A percentile compares a stretch with the other conserved stretches of the same genome.
These are phyloP conservation scores for Penicillium fimorum DNA, from an alignment of 495 filamentous ascomycete genomes.

Conservation along the genomic window DNA sequence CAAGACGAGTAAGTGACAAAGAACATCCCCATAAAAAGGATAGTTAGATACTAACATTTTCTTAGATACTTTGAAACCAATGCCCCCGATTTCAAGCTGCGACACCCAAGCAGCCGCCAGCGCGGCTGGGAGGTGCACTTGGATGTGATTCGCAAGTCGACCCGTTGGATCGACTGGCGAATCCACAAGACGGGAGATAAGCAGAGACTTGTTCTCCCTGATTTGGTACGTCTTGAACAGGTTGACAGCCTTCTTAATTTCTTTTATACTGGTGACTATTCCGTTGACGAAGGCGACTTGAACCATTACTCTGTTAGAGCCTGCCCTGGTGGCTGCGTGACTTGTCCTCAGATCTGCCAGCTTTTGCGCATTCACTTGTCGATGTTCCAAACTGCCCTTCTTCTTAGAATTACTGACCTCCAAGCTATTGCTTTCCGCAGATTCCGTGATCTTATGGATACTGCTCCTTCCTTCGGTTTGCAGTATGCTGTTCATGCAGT, in stretches of 20 bases:
- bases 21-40: neutral
- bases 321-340: neutral
- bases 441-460: constrained; percentile 7
- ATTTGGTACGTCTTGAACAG: neutral
- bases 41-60: neutral
- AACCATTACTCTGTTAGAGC: neutral
- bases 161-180: constrained; percentile 4
- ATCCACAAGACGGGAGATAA: neutral
- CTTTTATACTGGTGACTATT: constrained; percentile 12
- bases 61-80: neutral
- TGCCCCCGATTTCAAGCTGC: neutral
- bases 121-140: neutral
- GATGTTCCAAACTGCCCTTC: constrained; percentile 2
- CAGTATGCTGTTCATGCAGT: constrained; percentile 1
- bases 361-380: constrained; percentile 1
- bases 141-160: neutral
- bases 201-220: neutral
- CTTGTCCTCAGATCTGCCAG: constrained; percentile 4
- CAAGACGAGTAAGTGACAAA: constrained; percentile 2
- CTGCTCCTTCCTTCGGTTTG: neutral
- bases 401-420: constrained; percentile 7
- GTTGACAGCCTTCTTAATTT: constrained; percentile 3
- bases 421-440: constrained; percentile 5
- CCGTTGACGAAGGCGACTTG: neutral
- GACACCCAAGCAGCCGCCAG: neutral